Evolutionary conservation across 164 flowering plant species (phyloP), one percentile per base, ranked within the genome.

Genomic region (Vitis riparia): DNA sequence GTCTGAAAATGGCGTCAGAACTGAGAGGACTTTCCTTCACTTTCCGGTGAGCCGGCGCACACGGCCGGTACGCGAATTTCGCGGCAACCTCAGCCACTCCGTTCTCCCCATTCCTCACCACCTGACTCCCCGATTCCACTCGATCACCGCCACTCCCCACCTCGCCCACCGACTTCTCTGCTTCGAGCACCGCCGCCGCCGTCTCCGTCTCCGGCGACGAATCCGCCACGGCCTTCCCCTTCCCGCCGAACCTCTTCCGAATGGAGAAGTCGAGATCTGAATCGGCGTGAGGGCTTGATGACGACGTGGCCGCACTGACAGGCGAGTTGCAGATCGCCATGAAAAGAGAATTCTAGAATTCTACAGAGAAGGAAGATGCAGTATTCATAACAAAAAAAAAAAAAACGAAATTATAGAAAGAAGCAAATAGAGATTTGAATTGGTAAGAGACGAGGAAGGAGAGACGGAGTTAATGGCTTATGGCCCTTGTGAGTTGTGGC

Each of bases 21-120:
- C 98, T 95, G 14, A 95, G 93, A 60, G 97, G 97, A 77, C 94
- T 89, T 82, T 95, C 99, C 76, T 76, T 87, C 17, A 81, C 76
- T 55, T 77, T 80, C 58, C 91, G 78, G 71, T 95, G 98, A 79
- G 94, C 96, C 7, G 98, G 97, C 67, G 78, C 76, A 3, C 93
- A 83, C 10, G 97, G 85, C 66, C 98, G 80, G 73, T 80, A 88
- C 55, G 80, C 68, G 51, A 67, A 88, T 55, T 75, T 87, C 30
- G 74, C n/a, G 65, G 82, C 68, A 68, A 50, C 65, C 32, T 17
- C 68, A n/a, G 23, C 12, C 67, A 11, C 2, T 19, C 2, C 14
- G 19, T 51, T 73, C 8, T 66, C 61, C n/a, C 67, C 75, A 15
- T 59, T 67, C 11, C 16, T 47, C 52, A 15, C 53, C 8, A 62